Conservation (phyloP, 139 green algal species). For the Chlamydomonas sphaeroides region DNA sequence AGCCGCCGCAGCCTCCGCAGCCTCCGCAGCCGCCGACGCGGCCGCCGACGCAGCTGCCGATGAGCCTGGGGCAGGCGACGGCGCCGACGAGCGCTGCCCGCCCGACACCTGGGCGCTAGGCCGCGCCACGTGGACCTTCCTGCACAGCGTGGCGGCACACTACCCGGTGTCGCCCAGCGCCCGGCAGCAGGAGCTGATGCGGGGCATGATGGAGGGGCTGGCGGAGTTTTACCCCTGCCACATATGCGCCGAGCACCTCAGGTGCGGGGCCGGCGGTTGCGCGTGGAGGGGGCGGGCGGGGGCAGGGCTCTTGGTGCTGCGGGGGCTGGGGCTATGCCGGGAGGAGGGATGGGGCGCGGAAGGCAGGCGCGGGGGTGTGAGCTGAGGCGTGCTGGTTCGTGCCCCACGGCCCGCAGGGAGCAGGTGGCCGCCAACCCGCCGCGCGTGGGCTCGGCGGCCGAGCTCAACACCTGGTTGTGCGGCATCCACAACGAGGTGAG, state of each 20-base stretch:
- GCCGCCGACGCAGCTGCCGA: neutral
- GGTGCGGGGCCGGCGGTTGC: too few species aligned
- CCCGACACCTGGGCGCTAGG: constrained; percentile 62
- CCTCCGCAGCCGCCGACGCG: neutral
- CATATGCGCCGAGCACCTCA: constrained; percentile 56
- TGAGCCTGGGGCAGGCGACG: neutral
- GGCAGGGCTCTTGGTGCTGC: too few species aligned
- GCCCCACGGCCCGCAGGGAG: constrained; percentile 23
- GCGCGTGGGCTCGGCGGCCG: constrained; percentile 13
- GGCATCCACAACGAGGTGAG: constrained; percentile 61
- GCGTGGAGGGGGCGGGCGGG: too few species aligned
- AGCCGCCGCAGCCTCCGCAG: neutral
- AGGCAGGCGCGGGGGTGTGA: too few species aligned
- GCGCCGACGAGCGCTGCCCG: constrained; percentile 38
- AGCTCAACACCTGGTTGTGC: constrained; percentile 61
- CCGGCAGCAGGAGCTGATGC: constrained; percentile 60
- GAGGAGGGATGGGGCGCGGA: too few species aligned
- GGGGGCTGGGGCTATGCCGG: too few species aligned
- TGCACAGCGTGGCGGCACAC: constrained; percentile 73
- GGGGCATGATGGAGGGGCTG: constrained; percentile 50
- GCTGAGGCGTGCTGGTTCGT: too few species aligned
- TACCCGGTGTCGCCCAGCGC: constrained; percentile 61
- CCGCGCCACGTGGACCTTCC: constrained; percentile 67
- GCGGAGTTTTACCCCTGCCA: constrained; percentile 70
- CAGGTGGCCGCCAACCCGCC: constrained; percentile 47